Base-by-base conservation (phyloP, 73 alveolate species). In the Breviolum minutum region DNA sequence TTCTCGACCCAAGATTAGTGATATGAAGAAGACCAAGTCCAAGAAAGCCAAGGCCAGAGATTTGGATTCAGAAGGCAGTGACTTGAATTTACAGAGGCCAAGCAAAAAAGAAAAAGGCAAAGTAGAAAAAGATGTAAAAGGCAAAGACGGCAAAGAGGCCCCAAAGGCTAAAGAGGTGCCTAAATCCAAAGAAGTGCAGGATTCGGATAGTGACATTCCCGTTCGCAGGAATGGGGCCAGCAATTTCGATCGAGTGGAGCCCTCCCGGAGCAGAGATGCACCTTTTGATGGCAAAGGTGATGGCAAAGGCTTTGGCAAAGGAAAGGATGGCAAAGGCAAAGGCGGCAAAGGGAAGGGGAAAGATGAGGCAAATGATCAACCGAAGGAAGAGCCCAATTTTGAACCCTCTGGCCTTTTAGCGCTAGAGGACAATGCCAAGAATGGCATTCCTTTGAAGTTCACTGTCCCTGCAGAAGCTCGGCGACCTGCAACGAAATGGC, bases 321-420 rank as follows among this genome's bases (percentile, higher is more conserved):
- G 77, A 22, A 85, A 85, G 79, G 94, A 77, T 24, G 19, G 54
- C 89, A 29, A n/a, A 11, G 99, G 99, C 84, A 94, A 94, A 27
- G 86, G 32, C 32, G 99, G 99, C 48, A 94, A 94, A 64, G 99
- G 99, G 82, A 94, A 94, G 66, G 99, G 92, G 30, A 80, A 80
- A 29, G 98, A 79, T 5, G 92, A 80, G n/a, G 83, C 80, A 7
- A 63, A 63, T 30, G 99, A 80, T 13, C 98, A 76, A 68, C 98
- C 98, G 27, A 92, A 92, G 79, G 98, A 92, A 84, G 64, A 71
- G 82, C 99, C 99, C 48, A 99, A 99, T 95, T 99, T 99, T 95
- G 99, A 97, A 76, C 99, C 99, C n/a, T 99, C 99, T 22, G 99
- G 99, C 63, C 99, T 99, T n/a, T 95, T 99, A 32, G 99, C 99